These are phyloP conservation scores for Pholiota microspora DNA, from an alignment of 768 basidiomycete genomes.

Conservation along the genomic window DNA sequence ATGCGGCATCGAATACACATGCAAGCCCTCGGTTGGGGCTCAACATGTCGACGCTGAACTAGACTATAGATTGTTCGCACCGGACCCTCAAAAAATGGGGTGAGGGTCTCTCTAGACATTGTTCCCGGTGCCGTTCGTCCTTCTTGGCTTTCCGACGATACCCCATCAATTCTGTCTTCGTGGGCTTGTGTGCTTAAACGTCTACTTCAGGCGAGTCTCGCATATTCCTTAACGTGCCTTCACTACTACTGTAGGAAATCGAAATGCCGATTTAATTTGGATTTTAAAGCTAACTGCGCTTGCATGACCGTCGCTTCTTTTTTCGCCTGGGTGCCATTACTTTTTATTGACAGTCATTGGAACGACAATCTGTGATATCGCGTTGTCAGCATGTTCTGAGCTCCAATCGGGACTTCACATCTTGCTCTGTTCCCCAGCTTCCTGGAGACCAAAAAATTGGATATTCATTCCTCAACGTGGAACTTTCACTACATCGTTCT, in stretches of 20 bases:
- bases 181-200: conserved; percentile 5
- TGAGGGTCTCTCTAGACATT: neutral
- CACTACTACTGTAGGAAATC: neutral
- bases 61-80: neutral
- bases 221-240: neutral
- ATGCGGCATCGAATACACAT: neutral
- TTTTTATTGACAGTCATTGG: neutral
- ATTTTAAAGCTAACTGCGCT: conserved; percentile 2
- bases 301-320: conserved; percentile 1
- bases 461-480: neutral
- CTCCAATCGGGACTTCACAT: neutral
- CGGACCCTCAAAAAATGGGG: conserved; percentile 6
- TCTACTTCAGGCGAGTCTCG: conserved; percentile 1
- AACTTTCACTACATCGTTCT: neutral
- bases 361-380: neutral
- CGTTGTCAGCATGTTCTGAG: neutral
- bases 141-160: conserved; percentile 6
- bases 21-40: neutral
- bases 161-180: conserved; percentile 1
- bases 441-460: neutral
- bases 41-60: neutral
- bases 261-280: neutral
- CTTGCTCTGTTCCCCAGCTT: neutral
- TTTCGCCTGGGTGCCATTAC: neutral
- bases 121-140: conserved; percentile 2